Evolutionary conservation across 257 asterid genomes (phyloP), one percentile per base, ranked within the genome.

Genomic region (Ophiorrhiza pumila): DNA sequence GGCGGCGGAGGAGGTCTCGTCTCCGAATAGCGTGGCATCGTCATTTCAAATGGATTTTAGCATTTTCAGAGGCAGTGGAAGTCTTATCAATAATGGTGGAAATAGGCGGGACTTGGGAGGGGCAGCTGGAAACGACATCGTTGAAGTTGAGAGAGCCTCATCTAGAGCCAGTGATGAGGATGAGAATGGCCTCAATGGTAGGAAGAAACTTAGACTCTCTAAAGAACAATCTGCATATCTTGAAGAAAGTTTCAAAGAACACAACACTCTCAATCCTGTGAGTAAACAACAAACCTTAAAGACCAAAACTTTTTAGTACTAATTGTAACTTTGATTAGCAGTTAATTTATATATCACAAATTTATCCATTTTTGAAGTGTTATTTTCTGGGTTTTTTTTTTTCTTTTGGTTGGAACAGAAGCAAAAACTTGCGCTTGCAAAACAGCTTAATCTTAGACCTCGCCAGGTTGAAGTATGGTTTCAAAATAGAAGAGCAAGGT

Each of bases 391-490:
- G 2, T 57, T 4, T 2, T 11, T 41, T 7, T 31, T 12, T 13
- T 27, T 29, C 53, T 60, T 43, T 55, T 46, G 49, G 53, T 20
- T 72, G 64, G 50, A 4, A 61, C 87, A 89, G 97, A 90, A 89
- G 78, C 98, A 89, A 74, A 93, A 93, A 72, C 87, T 78, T 2
- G 97, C 90, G 35, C 95, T 93, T 6, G 97, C 96, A 0, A 90
- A 87, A 29, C 97, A 90, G 85, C 95, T 93, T 5, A 90, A 83
- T 82, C 96, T 93, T 4, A 78, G 91, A 74, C 91, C 97, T 5
- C 74, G 98, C 61, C 98, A 93, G 65, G 96, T 93, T 0, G 98
- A 93, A 79, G 98, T 93, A 20, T 93, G 98, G 98, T 93, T 93
- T 50, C 98, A 93, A 61, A 93, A 93, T 79, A 82, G 98, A 73